These are phyloP conservation scores for Entomortierella chlamydospora DNA, from an alignment of 192 early-diverging fungal genomes.

Conservation along the genomic window DNA sequence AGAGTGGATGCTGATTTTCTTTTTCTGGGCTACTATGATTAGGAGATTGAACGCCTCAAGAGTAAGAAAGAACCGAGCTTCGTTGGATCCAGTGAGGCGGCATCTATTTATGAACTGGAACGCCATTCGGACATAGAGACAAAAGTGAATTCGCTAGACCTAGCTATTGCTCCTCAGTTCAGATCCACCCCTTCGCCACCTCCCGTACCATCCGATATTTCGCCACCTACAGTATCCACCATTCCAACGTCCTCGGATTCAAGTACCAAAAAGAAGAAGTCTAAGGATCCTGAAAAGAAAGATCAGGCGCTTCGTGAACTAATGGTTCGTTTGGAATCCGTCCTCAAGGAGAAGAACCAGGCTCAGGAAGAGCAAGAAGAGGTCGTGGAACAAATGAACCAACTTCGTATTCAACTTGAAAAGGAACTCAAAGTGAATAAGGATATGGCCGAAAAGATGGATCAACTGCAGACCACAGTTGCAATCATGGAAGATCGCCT, in stretches of 20 bases:
- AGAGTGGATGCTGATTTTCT: not conserved
- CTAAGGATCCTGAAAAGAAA: slow-evolving; percentile 16
- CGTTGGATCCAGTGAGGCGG: not conserved
- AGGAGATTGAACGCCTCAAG: slow-evolving; percentile 8
- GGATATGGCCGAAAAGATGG: slow-evolving; percentile 18
- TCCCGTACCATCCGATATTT: not conserved
- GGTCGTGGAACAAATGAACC: slow-evolving; percentile 6
- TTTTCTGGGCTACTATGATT: too few relatives aligned
- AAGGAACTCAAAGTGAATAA: slow-evolving; percentile 15
- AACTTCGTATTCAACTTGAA: not conserved
- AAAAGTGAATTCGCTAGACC: slow-evolving; percentile 17
- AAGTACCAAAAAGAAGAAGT: not conserved
- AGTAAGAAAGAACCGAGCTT: not conserved
- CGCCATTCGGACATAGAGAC: slow-evolving; percentile 9
- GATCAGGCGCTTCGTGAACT: slow-evolving; percentile 36
- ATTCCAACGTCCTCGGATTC: not conserved
- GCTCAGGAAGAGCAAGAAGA: slow-evolving; percentile 37
- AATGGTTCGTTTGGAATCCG: slow-evolving; percentile 26
- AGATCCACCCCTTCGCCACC: slow-evolving; percentile 1
- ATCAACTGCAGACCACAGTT: slow-evolving; percentile 9
- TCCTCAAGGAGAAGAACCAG: slow-evolving; percentile 41
- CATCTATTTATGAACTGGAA: not conserved
- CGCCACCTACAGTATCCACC: not conserved
- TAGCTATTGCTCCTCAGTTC: not conserved
- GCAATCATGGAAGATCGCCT: slow-evolving; percentile 14